phyloP scores from a whole-genome alignment of 306 rosid genomes.

The Hippophae tibetana region DNA sequence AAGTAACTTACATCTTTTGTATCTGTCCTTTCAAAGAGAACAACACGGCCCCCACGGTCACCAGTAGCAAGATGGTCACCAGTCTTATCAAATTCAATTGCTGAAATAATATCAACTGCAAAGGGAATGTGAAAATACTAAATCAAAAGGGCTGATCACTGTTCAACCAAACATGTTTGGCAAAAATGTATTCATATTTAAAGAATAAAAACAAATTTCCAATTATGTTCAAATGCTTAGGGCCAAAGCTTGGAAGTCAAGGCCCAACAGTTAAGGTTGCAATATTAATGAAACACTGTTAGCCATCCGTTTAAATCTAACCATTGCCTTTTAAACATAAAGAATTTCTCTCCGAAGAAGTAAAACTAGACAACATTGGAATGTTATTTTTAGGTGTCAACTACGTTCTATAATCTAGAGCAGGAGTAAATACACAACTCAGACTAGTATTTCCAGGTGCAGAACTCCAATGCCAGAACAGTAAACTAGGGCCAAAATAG shows the following conservation, averaged over 20 bases:
- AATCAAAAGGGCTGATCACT: background rate
- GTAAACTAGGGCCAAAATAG: too few relatives aligned
- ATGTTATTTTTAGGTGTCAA: too few relatives aligned
- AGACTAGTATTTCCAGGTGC: too few relatives aligned
- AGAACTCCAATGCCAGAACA: too few relatives aligned
- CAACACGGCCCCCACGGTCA: slow-evolving; percentile 59
- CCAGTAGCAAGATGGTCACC: slow-evolving; percentile 60
- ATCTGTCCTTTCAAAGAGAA: slow-evolving; percentile 45
- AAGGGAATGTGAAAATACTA: slow-evolving; percentile 1
- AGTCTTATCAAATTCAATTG: slow-evolving; percentile 46
- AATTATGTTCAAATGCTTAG: background rate
- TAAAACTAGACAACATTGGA: too few relatives aligned
- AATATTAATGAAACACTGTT: background rate
- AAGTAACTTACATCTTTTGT: slow-evolving; percentile 28
- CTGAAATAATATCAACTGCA: slow-evolving; percentile 57
- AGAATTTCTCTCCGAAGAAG: background rate
- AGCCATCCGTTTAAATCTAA: too few relatives aligned
- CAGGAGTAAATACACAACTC: too few relatives aligned
- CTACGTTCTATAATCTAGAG: too few relatives aligned
- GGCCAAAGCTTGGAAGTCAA: background rate
- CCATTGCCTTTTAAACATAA: background rate
- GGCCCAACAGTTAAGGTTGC: background rate
- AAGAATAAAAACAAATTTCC: background rate
- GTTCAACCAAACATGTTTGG: background rate
- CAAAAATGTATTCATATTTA: background rate